Percentiles rank a stretch among this genome's conserved stretches.
Evolutionary conservation across 345 rosid species (phyloP).

Genomic region (Gossypium turneri): DNA sequence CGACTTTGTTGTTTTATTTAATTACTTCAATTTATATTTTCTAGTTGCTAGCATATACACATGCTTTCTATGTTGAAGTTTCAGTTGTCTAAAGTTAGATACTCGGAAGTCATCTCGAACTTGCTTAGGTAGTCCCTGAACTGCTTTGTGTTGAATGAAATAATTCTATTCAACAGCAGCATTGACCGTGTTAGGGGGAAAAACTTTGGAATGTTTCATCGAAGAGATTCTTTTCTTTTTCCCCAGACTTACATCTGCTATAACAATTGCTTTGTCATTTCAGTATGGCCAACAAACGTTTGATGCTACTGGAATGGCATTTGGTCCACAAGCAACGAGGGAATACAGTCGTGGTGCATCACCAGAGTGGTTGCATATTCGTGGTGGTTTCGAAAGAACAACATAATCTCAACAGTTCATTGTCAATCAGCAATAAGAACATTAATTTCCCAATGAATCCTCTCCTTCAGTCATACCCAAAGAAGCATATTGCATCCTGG

Average conservation of each 20-base stretch:
- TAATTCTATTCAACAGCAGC: not conserved
- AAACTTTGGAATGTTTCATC: not conserved
- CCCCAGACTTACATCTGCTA: not conserved
- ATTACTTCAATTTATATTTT: not conserved
- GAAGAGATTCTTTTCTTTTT: not conserved
- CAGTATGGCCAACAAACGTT: constrained; percentile 71
- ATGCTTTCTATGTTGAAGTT: not conserved
- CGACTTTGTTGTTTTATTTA: not conserved
- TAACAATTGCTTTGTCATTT: constrained; percentile 10
- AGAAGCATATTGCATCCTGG: constrained; percentile 22
- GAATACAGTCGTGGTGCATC: constrained; percentile 61
- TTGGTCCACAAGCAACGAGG: constrained; percentile 58
- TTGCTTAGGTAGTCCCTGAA: not conserved
- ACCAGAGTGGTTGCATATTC: constrained; percentile 88
- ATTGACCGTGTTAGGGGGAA: not conserved
- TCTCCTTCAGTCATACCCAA: constrained; percentile 21
- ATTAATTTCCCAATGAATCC: constrained; percentile 20
- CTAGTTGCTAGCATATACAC: not conserved
- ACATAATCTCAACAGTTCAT: constrained; percentile 23
- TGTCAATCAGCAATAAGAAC: constrained; percentile 30
- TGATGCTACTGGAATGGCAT: constrained; percentile 51
- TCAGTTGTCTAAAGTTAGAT: not conserved
- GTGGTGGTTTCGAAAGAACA: constrained; percentile 64
- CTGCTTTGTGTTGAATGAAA: not conserved
- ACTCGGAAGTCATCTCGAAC: not conserved